Evolutionary conservation across 2,329 filamentous ascomycete species (phyloP), one percentile per base, ranked within the genome.

Genomic region (Tolypocladium tropicale): DNA sequence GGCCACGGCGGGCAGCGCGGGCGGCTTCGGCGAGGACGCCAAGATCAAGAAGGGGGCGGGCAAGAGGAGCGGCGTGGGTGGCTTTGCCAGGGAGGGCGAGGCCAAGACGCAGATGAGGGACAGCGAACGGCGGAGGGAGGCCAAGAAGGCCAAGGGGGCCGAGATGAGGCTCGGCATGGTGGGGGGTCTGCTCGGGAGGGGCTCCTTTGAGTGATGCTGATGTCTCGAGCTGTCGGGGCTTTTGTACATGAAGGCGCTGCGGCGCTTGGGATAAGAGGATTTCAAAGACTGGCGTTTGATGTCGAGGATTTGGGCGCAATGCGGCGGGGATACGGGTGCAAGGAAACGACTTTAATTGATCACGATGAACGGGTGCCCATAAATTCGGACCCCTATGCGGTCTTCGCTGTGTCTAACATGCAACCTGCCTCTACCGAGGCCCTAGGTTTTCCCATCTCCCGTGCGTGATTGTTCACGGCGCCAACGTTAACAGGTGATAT

Each of bases 11-110:
- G 46, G 60, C 53, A 65, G 63, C 36, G 65, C 63, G 53, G 70
- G 70, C 23, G 72, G 72, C 49, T 73, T 73, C 52, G 75, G 75
- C 37, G 76, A 76, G n/a, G 74, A 77, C 7, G 74, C 71, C 56
- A 83, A 80, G 70, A 76, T 85, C 56, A 82, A 80, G 67, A 84
- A 81, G 70, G 80, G 74, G 10, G 82, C 81, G 2, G 76, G 79
- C 55, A 84, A 82, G 74, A 75, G 75, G 63, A 84, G 80, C 32
- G 83, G 83, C 23, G 73, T 86, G 57, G 80, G 81, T 63, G 82
- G 78, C 58, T 82, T 85, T 61, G 80, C 80, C 10, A 72, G 82
- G 32, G 81, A 84, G 69, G 82, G 72, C 54, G 83, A 85, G 67
- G 73, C 80, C 54, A 71, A 74, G 53, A 79, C 79, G 16, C 76